Evolutionary conservation across 2,329 filamentous ascomycete species (phyloP).

Genomic region (Trichoderma hamatum): DNA sequence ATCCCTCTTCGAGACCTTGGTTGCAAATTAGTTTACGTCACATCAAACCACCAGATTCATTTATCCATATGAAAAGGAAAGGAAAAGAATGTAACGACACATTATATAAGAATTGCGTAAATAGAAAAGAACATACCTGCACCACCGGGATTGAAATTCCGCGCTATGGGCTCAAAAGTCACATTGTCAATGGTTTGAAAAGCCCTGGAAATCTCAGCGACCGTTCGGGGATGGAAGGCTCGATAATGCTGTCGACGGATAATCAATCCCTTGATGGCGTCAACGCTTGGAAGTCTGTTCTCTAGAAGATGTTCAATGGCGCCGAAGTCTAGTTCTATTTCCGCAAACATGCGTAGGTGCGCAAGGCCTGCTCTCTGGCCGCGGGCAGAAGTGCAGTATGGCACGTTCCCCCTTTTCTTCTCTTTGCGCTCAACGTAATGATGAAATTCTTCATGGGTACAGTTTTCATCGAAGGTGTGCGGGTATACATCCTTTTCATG

Average conservation of each 20-base stretch:
- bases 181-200: background rate
- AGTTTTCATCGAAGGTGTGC: background rate
- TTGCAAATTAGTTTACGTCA: background rate
- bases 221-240: background rate
- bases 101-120: background rate
- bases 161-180: background rate
- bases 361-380: background rate
- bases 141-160: background rate
- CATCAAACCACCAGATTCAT: too few relatives aligned
- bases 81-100: too few relatives aligned
- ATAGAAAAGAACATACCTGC: background rate
- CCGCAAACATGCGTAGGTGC: background rate
- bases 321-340: background rate
- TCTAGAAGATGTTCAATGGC: background rate
- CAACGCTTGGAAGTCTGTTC: background rate
- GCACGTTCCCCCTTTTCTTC: too few relatives aligned
- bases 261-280: background rate
- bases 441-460: background rate
- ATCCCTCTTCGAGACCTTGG: background rate
- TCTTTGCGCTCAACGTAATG: background rate
- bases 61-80: too few relatives aligned
- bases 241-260: background rate
- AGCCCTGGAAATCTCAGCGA: background rate
- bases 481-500: background rate
- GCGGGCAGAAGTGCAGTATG: too few relatives aligned